Conservation (phyloP, 495 filamentous ascomycete species). For the Trichoderma asperelloides region DNA sequence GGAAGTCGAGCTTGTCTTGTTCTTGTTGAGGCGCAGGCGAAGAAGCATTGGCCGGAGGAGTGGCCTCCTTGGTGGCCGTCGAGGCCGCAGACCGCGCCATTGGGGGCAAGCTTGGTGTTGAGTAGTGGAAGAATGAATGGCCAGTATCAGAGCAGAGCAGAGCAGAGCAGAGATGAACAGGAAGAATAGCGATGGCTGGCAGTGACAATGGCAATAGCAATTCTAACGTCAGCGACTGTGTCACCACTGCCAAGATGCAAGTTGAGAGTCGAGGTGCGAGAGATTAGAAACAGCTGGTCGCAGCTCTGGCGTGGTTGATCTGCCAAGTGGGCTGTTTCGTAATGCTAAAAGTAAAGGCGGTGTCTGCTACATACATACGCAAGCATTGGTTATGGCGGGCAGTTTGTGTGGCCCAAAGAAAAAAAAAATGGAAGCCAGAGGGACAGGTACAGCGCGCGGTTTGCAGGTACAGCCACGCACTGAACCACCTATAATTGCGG, state of each 20-base stretch:
- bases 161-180: neutral
- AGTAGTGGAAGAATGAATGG: too few species aligned
- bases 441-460: too few species aligned
- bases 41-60: neutral
- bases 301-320: neutral
- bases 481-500: too few species aligned
- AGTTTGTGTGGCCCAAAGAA: neutral
- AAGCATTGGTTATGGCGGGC: neutral
- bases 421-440: too few species aligned
- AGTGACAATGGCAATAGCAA: neutral
- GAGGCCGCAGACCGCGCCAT: neutral
- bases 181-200: neutral
- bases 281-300: neutral
- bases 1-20: slow-evolving; percentile 46
- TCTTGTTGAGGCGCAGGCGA: neutral
- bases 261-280: neutral
- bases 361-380: neutral
- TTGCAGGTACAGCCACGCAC: too few species aligned
- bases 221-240: neutral
- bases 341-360: neutral
- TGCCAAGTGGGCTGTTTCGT: slow-evolving; percentile 2
- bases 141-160: neutral
- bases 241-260: neutral
- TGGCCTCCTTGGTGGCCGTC: slow-evolving; percentile 4
- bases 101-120: too few species aligned